phyloP scores from a whole-genome alignment of 2,329 filamentous ascomycete genomes.

The Pyrenophora graminea region DNA sequence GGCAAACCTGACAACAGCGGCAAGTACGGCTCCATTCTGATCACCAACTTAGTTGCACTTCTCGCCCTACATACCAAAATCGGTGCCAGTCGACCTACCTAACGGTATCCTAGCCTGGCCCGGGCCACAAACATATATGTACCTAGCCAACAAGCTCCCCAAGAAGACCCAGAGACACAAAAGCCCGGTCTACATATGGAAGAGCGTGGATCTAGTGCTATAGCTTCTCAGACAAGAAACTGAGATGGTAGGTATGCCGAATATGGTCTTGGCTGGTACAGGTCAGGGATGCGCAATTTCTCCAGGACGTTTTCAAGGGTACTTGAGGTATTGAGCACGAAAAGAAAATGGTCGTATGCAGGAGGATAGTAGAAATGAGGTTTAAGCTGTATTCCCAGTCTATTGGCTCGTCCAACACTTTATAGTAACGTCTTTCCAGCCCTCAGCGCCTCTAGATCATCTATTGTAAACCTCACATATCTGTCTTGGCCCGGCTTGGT shows the following conservation, averaged over 20 bases:
- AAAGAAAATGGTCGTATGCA: too few relatives aligned
- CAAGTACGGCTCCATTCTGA: too few relatives aligned
- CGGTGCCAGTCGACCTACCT: too few relatives aligned
- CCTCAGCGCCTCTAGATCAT: conserved; percentile 24
- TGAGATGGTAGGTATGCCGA: conserved; percentile 4
- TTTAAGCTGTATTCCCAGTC: too few relatives aligned
- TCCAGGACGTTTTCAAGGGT: conserved; percentile 1
- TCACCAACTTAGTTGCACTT: too few relatives aligned
- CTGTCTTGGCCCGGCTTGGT: conserved; percentile 26
- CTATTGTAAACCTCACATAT: conserved; percentile 30
- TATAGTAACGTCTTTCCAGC: conserved; percentile 23
- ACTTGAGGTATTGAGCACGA: neutral
- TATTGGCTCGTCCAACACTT: neutral
- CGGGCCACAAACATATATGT: too few relatives aligned
- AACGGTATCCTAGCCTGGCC: too few relatives aligned
- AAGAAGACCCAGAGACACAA: conserved; percentile 51
- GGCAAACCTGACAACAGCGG: too few relatives aligned
- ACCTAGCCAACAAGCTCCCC: neutral
- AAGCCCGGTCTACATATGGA: conserved; percentile 44
- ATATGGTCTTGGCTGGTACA: conserved; percentile 28
- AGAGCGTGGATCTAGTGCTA: conserved; percentile 46
- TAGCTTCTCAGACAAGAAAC: conserved; percentile 21
- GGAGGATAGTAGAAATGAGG: too few relatives aligned
- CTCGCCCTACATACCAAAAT: too few relatives aligned
- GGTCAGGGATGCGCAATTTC: conserved; percentile 29